Conservation (phyloP, 306 rosid species). For the Malus sylvestris region DNA sequence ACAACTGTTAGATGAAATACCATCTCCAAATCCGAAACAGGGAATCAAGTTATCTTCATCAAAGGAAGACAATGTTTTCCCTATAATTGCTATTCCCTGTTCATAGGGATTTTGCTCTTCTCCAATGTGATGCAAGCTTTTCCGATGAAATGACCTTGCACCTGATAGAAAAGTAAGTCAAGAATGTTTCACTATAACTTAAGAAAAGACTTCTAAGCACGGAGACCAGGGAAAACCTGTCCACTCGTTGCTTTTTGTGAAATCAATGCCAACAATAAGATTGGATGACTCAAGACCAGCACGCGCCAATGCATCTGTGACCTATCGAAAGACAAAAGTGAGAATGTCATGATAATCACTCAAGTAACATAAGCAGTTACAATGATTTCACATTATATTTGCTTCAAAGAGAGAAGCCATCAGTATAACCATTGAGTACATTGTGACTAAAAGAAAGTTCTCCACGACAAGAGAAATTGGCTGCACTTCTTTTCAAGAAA, state of each 20-base stretch:
- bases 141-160: constrained; percentile 69
- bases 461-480: no score
- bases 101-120: constrained; percentile 86
- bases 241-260: constrained; percentile 99
- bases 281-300: constrained; percentile 95
- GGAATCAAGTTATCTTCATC: constrained; percentile 94
- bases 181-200: constrained; percentile 9
- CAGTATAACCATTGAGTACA: not conserved
- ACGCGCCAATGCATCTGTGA: constrained; percentile 66
- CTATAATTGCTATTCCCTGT: constrained; percentile 88
- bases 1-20: constrained; percentile 30
- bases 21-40: constrained; percentile 96
- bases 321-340: constrained; percentile 40
- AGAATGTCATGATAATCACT: constrained; percentile 5
- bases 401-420: not conserved
- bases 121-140: constrained; percentile 86
- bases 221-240: constrained; percentile 58
- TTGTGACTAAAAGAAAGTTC: not conserved
- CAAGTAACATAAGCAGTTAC: not conserved
- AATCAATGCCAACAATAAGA: constrained; percentile 93
- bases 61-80: constrained; percentile 75
- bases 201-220: not conserved
- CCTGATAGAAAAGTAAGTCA: constrained; percentile 39
- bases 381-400: constrained; percentile 1
- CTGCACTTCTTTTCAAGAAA: no score